Percentiles rank a stretch among this genome's conserved stretches.
These are phyloP conservation scores for Pharus latifolius DNA, from an alignment of 176 grass and related monocot species.

Conservation along the genomic window DNA sequence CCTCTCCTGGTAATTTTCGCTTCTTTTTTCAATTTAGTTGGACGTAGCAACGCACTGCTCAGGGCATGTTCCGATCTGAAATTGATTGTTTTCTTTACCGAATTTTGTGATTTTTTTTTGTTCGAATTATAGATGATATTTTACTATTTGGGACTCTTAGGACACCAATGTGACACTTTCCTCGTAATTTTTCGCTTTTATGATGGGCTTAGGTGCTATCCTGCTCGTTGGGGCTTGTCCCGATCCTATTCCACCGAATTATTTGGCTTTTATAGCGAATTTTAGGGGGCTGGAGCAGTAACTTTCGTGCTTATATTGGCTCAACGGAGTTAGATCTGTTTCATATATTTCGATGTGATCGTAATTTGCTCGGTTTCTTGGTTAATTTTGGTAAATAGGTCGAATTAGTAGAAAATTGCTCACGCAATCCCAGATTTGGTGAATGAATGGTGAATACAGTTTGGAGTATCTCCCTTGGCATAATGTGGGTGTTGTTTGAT, in stretches of 20 bases:
- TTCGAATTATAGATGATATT: neutral
- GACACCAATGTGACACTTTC: neutral
- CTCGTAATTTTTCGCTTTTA: neutral
- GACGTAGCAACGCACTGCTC: neutral
- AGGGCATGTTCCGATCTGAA: neutral
- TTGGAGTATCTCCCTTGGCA: neutral
- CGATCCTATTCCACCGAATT: neutral
- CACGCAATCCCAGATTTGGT: neutral
- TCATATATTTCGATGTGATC: neutral
- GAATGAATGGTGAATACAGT: neutral
- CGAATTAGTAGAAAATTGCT: neutral
- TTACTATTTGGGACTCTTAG: neutral
- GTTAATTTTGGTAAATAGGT: neutral
- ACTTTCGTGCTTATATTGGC: neutral
- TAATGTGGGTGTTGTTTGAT: neutral
- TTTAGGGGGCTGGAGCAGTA: neutral
- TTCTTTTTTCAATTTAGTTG: neutral
- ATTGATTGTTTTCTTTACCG: neutral
- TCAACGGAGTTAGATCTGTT: neutral
- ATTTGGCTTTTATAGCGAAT: neutral
- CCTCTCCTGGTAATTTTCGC: neutral
- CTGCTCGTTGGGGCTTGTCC: neutral
- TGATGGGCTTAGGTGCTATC: neutral
- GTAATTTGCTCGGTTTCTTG: neutral
- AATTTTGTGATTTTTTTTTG: too few relatives aligned